Base-by-base conservation (phyloP, 2,329 filamentous ascomycete genomes). In the Fusarium sororula region DNA sequence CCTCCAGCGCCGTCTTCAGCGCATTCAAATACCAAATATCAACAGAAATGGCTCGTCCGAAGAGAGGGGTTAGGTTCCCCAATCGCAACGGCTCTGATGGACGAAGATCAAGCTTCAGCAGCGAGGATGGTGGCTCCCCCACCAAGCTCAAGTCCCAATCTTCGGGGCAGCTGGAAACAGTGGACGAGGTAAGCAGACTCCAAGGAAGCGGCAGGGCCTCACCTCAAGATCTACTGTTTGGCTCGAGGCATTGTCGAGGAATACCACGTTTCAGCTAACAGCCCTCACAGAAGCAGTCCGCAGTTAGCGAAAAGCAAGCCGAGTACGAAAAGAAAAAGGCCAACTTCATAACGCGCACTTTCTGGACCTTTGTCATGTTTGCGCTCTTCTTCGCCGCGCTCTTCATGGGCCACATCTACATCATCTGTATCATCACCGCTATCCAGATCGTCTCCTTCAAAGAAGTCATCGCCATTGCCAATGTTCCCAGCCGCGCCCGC, bases 361-460 rank as follows among this genome's bases (percentile, higher is more conserved):
- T 98, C 87, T 99, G 96, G 96, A 98, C 94, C 7, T 92, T 99
- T 74, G 92, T 98, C 84, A 99, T 99, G 96, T 97, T 99, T 78
- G 93, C 87, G 62, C 89, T 91, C 80, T 99, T 99, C 89, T 98
- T 98, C 84, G 89, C 90, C 65, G 91, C 94, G 74, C 93, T 99
- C 84, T 97, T 98, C 85, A 94, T 95, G 80, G 96, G 96, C 70
- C 96, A 99, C 85, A 95, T 99, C 82, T 99, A 98, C 87, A 93
- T 99, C 82, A 94, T 99, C 81, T 91, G 91, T 79, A 91, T 98
- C 81, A 93, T 98, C 78, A 98, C 96, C 35, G 93, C 93, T 55
- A 89, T 99, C 70, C 96, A 99, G 85, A 96, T 99, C 82, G 90
- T 99, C 78, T 98, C 94, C 64, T 99, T 98, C 90, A 98, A 98